Base-by-base conservation (phyloP, 2,329 filamentous ascomycete species). In the Fusarium sp. region DNA sequence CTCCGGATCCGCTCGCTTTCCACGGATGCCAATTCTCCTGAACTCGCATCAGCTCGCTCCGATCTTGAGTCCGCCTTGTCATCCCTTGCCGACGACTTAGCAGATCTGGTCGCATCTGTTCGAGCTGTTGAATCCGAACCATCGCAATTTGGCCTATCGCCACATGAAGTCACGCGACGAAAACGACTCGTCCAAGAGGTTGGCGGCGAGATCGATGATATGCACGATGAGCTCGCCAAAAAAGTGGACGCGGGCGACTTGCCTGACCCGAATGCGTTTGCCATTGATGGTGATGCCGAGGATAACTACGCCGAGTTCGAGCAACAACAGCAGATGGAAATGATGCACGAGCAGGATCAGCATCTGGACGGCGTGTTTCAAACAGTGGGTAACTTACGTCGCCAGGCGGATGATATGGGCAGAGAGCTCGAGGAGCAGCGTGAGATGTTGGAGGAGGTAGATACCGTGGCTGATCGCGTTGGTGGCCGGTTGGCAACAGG, bases 381-480 rank as follows among this genome's bases (percentile, higher is more conserved):
- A 75, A 98, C 96, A 2, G 96, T 99, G 30, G 96, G 95, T 5
- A 98, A 95, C 80, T 84, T 99, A 80, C 88, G 96, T 63, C 88
- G 93, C 80, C 96, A 98, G 86, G 97, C 96, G 4, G 92, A 97
- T 82, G 94, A 95, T 77, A 99, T 99, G 96, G 96, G 96, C 3
- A 88, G 96, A 64, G 96, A 99, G 85, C 86, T 99, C 50, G 97
- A 98, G 83, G 96, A 99, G 85, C 96, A 99, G 86, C 89, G 88
- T 28, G 94, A 95, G 82, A 92, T 98, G 89, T 87, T 99, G 64
- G 92, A 96, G 72, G 91, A 93, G 59, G 93, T 97, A 44, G 96
- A 98, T 82, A 89, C 87, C 35, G 86, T 97, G 64, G 94, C 94
- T 8, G 95, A 98, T 81, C 88, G 96, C 38, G 95, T 99, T 3